Conservation (phyloP, 1,284 basidiomycete genomes). For the Ganoderma multipileum region DNA sequence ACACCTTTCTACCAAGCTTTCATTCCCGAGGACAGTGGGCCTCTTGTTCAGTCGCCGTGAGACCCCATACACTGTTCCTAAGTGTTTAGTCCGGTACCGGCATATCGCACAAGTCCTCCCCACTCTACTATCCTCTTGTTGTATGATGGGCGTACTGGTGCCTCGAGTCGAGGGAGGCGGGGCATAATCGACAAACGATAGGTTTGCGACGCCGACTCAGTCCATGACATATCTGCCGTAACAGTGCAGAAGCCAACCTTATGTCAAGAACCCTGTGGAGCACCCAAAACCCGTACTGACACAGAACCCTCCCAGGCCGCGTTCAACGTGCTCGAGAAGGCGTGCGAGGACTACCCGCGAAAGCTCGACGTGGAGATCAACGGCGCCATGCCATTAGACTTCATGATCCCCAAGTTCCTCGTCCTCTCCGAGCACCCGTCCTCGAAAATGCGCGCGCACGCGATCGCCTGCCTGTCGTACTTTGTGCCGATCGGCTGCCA, state of each 20-base stretch:
- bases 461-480: conserved; percentile 93
- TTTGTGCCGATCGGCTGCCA: conserved; percentile 88
- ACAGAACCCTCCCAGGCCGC: conserved; percentile 70
- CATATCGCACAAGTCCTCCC: neutral
- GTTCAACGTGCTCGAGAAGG: conserved; percentile 94
- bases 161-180: neutral
- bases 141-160: neutral
- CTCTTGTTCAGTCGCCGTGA: neutral
- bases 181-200: neutral
- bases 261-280: conserved; percentile 23
- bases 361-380: conserved; percentile 94
- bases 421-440: conserved; percentile 83
- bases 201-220: neutral
- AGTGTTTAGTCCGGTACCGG: neutral
- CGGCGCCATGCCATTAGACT: conserved; percentile 88
- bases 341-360: conserved; percentile 96
- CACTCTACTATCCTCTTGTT: neutral
- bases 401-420: conserved; percentile 96
- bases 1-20: neutral
- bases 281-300: conserved; percentile 20
- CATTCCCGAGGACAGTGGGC: neutral
- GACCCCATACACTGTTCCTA: neutral
- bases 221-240: neutral
- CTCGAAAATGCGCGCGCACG: conserved; percentile 91
- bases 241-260: neutral